phyloP scores from a whole-genome alignment of 345 rosid genomes.

The Lepidium sativum region DNA sequence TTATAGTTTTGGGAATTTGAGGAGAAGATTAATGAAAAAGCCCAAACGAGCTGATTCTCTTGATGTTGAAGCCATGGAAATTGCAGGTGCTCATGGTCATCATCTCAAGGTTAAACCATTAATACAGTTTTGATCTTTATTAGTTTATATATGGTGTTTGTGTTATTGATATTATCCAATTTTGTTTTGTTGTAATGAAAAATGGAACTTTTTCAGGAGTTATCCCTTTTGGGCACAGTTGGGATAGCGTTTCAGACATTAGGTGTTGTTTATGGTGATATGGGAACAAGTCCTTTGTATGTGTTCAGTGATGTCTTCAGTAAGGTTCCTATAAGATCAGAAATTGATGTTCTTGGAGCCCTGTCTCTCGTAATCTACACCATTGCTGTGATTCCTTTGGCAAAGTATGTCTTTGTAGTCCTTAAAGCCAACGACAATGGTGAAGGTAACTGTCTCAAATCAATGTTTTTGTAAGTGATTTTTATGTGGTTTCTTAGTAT shows the following conservation, averaged over 20 bases:
- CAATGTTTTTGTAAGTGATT: slow-evolving; percentile 11
- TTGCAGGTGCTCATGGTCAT: slow-evolving; percentile 54
- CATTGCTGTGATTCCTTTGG: slow-evolving; percentile 78
- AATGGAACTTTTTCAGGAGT: slow-evolving; percentile 40
- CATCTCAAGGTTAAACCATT: slow-evolving; percentile 41
- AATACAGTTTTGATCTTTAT: slow-evolving; percentile 11
- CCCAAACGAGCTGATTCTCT: slow-evolving; percentile 71
- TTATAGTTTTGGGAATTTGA: slow-evolving; percentile 46
- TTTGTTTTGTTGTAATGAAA: slow-evolving; percentile 12
- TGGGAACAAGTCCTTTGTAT: slow-evolving; percentile 97
- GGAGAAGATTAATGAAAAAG: slow-evolving; percentile 72
- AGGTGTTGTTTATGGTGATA: slow-evolving; percentile 95
- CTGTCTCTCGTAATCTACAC: slow-evolving; percentile 89
- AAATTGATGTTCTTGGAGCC: slow-evolving; percentile 89
- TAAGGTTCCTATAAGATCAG: slow-evolving; percentile 68
- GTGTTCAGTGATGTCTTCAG: slow-evolving; percentile 91
- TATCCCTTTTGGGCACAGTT: slow-evolving; percentile 50
- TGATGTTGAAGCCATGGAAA: slow-evolving; percentile 96
- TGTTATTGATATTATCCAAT: neutral
- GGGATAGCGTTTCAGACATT: slow-evolving; percentile 94
- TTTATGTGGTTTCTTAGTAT: slow-evolving; percentile 36
- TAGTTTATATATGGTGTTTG: neutral
- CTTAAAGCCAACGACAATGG: slow-evolving; percentile 97
- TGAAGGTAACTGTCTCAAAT: slow-evolving; percentile 43
- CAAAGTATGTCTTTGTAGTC: slow-evolving; percentile 87